Base-by-base conservation (phyloP, 2,329 filamentous ascomycete genomes). In the Orbilia ellipsospora region DNA sequence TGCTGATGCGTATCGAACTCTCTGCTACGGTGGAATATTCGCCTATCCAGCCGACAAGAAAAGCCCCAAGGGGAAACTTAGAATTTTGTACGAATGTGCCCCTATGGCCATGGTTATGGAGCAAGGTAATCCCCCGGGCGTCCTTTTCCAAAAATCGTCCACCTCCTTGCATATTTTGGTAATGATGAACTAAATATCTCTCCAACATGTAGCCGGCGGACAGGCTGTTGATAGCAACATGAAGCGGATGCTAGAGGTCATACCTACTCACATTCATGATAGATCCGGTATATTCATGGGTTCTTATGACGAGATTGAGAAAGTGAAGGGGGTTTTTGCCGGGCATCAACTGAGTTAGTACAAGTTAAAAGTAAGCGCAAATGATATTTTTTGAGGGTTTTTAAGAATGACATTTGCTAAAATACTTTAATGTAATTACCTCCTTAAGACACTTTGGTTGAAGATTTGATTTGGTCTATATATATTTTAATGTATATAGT, bases 101-200 rank as follows among this genome's bases (percentile, higher is more conserved):
- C 95, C 95, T 45, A 99, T 99, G 95, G 95, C 95, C 23, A 92
- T 98, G 90, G 88, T 99, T 5, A 98, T 99, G 83, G 95, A 99
- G 85, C 97, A 99, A 84, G 95, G 92, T 94, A 83, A 84, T 90
- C 85, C 5, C 20, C 16, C 18, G 10, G 65, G 16, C n/a, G 2
- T 15, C 28, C 44, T 26, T 26, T 67, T 4, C 48, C 40, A 59
- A 4, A 23, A 23, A 23, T 10, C 31, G 31, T 36, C 10, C 31
- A 36, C 8, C 10, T 36, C 31, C 5, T 6, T 10, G 31, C 31
- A 18, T 20, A 6, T 18, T 50, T 62, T 26, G 44, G 7, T 18
- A 18, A 66, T 23, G 23, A 23, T 16, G 10, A 26, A 20, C n/a
- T 26, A 26, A 36, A 15, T 23, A 56, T 42, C 16, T 45, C 36